Evolutionary conservation across 1,284 basidiomycete genomes (phyloP).

Genomic region (Tylopilus sp.): DNA sequence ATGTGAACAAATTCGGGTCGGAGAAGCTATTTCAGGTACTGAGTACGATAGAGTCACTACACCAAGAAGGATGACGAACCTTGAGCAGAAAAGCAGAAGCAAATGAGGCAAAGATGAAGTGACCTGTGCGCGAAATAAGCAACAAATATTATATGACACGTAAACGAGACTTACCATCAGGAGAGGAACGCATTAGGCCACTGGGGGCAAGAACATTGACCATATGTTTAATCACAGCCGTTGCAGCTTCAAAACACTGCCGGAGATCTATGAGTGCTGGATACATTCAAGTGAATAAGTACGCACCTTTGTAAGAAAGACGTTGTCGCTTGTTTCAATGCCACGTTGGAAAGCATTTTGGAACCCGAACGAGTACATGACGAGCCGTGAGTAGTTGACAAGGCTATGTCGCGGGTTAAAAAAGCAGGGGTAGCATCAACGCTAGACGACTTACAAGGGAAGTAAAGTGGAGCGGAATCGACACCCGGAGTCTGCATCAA

Average conservation of each 20-base stretch:
- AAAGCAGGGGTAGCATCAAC: conserved; percentile 1
- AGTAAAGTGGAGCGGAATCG: conserved; percentile 75
- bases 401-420: conserved; percentile 59
- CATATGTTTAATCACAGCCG: conserved; percentile 72
- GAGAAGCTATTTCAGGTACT: conserved; percentile 61
- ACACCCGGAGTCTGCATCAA: conserved; percentile 62
- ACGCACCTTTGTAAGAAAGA: conserved; percentile 75
- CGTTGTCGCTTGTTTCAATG: conserved; percentile 66
- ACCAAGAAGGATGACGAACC: conserved; percentile 50
- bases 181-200: conserved; percentile 85
- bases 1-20: conserved; percentile 77
- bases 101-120: conserved; percentile 88
- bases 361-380: conserved; percentile 89
- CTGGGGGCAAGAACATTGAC: conserved; percentile 74
- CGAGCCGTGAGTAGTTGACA: conserved; percentile 81
- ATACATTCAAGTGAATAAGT: background rate
- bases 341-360: conserved; percentile 83
- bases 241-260: conserved; percentile 77
- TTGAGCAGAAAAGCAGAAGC: conserved; percentile 88
- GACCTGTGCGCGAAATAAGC: conserved; percentile 55
- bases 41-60: background rate
- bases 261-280: background rate
- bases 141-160: background rate
- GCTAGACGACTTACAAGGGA: conserved; percentile 70
- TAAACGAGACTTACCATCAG: conserved; percentile 67